phyloP scores from a whole-genome alignment of 371 early-diverging fungal species.

The Mucor circinelloides region DNA sequence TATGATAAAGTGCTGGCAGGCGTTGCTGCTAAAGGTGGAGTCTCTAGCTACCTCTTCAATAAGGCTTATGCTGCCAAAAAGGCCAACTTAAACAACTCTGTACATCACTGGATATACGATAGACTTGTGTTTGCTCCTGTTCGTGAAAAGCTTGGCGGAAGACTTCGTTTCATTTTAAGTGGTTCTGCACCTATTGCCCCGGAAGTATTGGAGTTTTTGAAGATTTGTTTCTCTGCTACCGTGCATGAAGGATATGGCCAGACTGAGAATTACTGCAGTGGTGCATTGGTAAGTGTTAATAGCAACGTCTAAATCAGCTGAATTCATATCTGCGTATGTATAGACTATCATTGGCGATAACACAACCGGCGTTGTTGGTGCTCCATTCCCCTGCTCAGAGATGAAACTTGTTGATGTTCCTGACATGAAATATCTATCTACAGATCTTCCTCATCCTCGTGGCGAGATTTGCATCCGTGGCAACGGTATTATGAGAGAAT shows the following conservation, averaged over 20 bases:
- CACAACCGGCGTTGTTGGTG: conserved; percentile 75
- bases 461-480: conserved; percentile 92
- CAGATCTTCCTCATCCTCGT: conserved; percentile 64
- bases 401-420: conserved; percentile 90
- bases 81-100: conserved; percentile 57
- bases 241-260: conserved; percentile 96
- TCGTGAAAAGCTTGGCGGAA: conserved; percentile 89
- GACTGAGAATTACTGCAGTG: conserved; percentile 41
- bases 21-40: conserved; percentile 80
- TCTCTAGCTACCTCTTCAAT: conserved; percentile 73
- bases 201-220: conserved; percentile 86
- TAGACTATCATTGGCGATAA: conserved; percentile 61
- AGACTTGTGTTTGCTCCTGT: conserved; percentile 88
- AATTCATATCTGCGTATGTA: not conserved
- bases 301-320: not conserved
- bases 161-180: conserved; percentile 84
- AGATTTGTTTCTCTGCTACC: conserved; percentile 85
- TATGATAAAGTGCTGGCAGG: conserved; percentile 93
- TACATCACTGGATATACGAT: conserved; percentile 86
- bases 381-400: conserved; percentile 81
- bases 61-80: conserved; percentile 74
- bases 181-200: conserved; percentile 94
- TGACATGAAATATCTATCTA: conserved; percentile 76
- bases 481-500: conserved; percentile 64
- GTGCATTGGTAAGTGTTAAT: conserved; percentile 38